Evolutionary conservation across 805 yeast species (phyloP), one percentile per base, ranked within the genome.

Genomic region (Nakazawaea holstii): DNA sequence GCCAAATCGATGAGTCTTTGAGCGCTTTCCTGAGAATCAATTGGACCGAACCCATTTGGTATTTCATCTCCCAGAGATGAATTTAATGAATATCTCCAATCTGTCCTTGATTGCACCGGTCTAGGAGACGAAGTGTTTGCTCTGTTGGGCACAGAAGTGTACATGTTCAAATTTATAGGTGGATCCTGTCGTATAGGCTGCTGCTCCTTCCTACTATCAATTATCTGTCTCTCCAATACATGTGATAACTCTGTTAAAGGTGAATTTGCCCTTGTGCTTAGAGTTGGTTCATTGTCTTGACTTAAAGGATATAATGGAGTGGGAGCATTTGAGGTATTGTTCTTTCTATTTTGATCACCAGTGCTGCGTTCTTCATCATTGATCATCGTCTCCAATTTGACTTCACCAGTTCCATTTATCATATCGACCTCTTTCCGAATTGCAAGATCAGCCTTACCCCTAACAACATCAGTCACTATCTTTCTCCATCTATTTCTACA

Each of bases 401-500:
- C 57, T 13, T 67, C 53, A n/a, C 62, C 53, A 1, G 68, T 61
- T 39, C 64, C 65, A 51, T 74, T 70, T 8, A 77, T 68, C 24
- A 71, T 72, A 42, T 82, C 80, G 17, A 85, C 85, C 44, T 85
- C 88, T 47, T 65, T 64, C 55, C 73, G 73, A 39, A 86, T 77
- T 26, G 68, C 70, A 6, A 72, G 70, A 37, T 70, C 62, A 0
- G 91, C 89, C 53, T 76, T 74, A 30, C 83, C 83, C 59, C 87
- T 66, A 4, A 81, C 87, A 35, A 85, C 88, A 53, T 80, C 81
- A 1, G 91, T 84, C 49, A 85, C 84, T 31, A 88, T 77, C 58
- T 87, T 89, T 55, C 97, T 76, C 97, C 97, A 91, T 52, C 97
- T 73, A 65, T 91, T 91, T 52, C 98, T 72, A 62, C 97, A 90